Evolutionary conservation across 169 alveolate genomes (phyloP), one percentile per base, ranked within the genome.

Genomic region (Eimeria necatrix): DNA sequence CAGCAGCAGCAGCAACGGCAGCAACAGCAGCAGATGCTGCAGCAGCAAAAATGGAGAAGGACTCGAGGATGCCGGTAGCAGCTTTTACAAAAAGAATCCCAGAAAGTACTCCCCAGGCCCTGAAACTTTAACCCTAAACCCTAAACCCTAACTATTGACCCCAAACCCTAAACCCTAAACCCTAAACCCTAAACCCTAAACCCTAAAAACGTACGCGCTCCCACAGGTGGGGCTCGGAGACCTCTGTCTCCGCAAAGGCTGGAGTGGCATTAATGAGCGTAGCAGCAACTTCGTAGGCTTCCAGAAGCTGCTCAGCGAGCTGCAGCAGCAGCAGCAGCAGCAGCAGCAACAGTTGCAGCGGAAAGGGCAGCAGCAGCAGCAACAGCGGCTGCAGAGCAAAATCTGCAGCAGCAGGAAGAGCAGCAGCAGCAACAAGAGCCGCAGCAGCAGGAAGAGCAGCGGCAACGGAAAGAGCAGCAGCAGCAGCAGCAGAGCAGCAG

Each of bases 251-350:
- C 24, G 84, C 84, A 32, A 73, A 73, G 6, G 84, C 84, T 9
- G 84, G 84, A 20, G 84, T 73, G 18, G 84, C 84, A 32, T 22
- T 73, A 51, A 73, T 32, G 9, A 73, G 84, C 14, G 84, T 73
- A 9, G 84, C 84, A 6, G 53, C 52, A 9, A 73, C 84, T 73
- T 73, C 84, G 20, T 73, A 73, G 9, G 84, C 84, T 8, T 73
- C 84, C 20, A 73, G 48, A n/a, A 73, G 84, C 84, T 73, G 84
- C 76, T 64, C 76, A 14, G 76, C 76, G 41, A 64, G 41, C 76
- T 64, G 76, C 76, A n/a, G 32, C 76, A 64, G 20, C 5, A 64
- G 20, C 76, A n/a, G 18, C 18, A 9, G 26, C 76, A n/a, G 20
- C 14, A 73, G n/a, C 48, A 73, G 24, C 48, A 6, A 18, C 84